phyloP scores from a whole-genome alignment of 164 flowering plant genomes.

The Macadamia tetraphylla region DNA sequence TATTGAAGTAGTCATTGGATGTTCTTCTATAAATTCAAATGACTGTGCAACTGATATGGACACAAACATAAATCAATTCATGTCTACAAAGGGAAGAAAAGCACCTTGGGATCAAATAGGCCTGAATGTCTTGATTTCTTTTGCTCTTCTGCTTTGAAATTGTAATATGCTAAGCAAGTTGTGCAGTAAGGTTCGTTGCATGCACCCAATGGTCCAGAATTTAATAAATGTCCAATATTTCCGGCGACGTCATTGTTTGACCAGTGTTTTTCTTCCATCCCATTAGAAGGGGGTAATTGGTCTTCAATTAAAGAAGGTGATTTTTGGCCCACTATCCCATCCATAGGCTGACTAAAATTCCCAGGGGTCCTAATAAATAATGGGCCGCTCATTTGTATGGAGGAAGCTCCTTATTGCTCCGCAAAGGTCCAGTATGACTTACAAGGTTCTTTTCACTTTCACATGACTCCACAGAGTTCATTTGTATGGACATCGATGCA shows the following conservation, averaged over 20 bases:
- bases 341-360: slow-evolving; percentile 14
- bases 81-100: slow-evolving; percentile 3
- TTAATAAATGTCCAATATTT: slow-evolving; percentile 66
- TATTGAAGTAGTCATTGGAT: background rate
- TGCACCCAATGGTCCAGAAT: slow-evolving; percentile 11
- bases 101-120: slow-evolving; percentile 50
- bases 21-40: background rate
- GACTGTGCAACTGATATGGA: background rate
- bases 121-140: slow-evolving; percentile 25
- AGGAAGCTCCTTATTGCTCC: slow-evolving; percentile 37
- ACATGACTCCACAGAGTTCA: slow-evolving; percentile 28
- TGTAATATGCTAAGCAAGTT: too few relatives aligned
- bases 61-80: background rate
- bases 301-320: slow-evolving; percentile 22
- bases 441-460: slow-evolving; percentile 26
- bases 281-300: slow-evolving; percentile 36
- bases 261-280: slow-evolving; percentile 29
- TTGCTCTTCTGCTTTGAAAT: too few relatives aligned
- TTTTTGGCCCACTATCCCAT: slow-evolving; percentile 15
- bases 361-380: slow-evolving; percentile 28
- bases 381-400: slow-evolving; percentile 62
- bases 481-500: slow-evolving; percentile 52
- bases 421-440: slow-evolving; percentile 66
- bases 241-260: slow-evolving; percentile 16
- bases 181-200: too few relatives aligned